Base-by-base conservation (phyloP, 306 rosid species). In the Cucumis melo region DNA sequence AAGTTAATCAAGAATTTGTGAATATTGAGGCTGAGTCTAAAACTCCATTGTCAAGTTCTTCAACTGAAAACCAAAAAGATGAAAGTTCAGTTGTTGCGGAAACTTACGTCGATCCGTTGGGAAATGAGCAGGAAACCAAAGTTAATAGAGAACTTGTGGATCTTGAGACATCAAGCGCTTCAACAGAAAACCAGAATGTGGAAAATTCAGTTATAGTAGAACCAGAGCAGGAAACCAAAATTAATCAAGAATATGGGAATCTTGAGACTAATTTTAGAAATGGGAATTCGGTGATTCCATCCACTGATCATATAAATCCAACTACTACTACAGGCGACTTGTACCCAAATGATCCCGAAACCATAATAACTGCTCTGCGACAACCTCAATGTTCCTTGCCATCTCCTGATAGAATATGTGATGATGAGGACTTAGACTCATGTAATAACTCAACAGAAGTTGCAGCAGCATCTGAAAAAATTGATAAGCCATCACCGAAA, bases 321-420 rank as follows among this genome's bases (percentile, higher is more conserved):
- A 23, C 56, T 59, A 23, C 56, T 59, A 14, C 56, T 68, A 66
- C 85, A 74, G 65, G 74, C 67, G 83, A 85, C 77, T 64, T 82
- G 72, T 27, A 44, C 63, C 79, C 85, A 8, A 9, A 79, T 51
- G 62, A 82, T 44, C 78, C 83, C 58, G 89, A 88, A 71, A 80
- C 73, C 5, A 56, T 59, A 38, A 61, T 78, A 11, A 83, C 83
- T 81, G 80, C 21, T 39, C 41, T 7, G 14, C 56, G 71, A 60
- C 77, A 71, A 72, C 62, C 77, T 73, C 77, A 32, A 7, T 72
- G 44, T 58, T 73, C 46, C 62, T 50, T 51, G 46, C 39, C 29
- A 17, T 73, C 77, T 71, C 59, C 76, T 73, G 77, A 19, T 73
- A 50, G 62, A 34, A 73, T 27, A 17, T 29, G 9, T 12, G 46